Conservation (phyloP, 352 stramenopile species). For the Pythium angustatum region DNA sequence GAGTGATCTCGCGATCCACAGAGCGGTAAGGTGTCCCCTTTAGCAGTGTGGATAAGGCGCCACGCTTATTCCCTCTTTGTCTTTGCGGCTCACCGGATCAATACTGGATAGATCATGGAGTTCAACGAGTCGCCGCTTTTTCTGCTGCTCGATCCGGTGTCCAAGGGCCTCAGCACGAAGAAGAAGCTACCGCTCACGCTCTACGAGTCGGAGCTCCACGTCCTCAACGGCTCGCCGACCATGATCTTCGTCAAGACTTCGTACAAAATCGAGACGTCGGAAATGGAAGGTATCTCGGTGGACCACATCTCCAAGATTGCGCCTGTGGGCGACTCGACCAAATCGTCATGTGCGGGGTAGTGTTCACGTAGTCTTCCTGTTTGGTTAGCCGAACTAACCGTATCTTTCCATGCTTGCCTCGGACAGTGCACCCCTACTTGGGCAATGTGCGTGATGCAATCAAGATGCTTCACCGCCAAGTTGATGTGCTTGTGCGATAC, state of each 20-base stretch:
- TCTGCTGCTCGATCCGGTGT: constrained; percentile 68
- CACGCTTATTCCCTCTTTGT: too few relatives aligned
- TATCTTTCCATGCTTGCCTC: neutral
- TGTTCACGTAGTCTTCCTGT: too few relatives aligned
- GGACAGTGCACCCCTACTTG: constrained; percentile 73
- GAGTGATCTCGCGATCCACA: constrained; percentile 77
- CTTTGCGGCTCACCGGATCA: too few relatives aligned
- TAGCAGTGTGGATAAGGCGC: too few relatives aligned
- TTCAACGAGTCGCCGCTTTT: constrained; percentile 88
- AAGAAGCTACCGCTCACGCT: constrained; percentile 88
- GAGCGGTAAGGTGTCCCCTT: too few relatives aligned
- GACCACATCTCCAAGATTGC: constrained; percentile 90
- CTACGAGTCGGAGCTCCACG: constrained; percentile 86
- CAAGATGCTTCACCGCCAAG: constrained; percentile 83
- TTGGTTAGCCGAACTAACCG: constrained; percentile 2
- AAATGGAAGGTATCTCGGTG: constrained; percentile 85
- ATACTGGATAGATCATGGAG: constrained; percentile 77
- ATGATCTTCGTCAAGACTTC: constrained; percentile 89
- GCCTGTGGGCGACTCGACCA: constrained; percentile 62
- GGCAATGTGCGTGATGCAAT: constrained; percentile 81
- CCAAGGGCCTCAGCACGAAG: constrained; percentile 67
- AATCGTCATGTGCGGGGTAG: constrained; percentile 79
- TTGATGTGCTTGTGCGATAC: constrained; percentile 75
- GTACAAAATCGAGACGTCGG: constrained; percentile 88
- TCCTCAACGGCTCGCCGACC: constrained; percentile 81